Evolutionary conservation across 345 rosid genomes (phyloP), one percentile per base, ranked within the genome.

Genomic region (Salix dunnii): DNA sequence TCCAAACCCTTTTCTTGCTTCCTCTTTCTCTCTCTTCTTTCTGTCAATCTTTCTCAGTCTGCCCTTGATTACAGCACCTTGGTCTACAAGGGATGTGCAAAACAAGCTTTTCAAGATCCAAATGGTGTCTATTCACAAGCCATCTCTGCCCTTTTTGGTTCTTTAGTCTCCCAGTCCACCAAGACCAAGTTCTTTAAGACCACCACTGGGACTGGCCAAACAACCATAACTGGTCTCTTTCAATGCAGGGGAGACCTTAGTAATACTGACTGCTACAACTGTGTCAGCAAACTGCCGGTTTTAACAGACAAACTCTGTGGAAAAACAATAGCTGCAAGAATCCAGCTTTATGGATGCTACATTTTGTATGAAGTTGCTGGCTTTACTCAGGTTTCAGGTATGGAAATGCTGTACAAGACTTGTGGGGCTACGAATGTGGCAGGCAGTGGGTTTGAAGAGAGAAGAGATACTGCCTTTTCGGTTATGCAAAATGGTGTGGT

Each of bases 201-300:
- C 77, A 90, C 98, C 18, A 78, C 95, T 1, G 98, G 97, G 2
- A 83, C 90, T 2, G 89, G 89, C 80, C 96, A 91, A 77, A 86
- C 91, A 27, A 79, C 85, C 58, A 92, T 96, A 48, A 92, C 89
- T 53, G 99, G 99, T 20, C 90, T 96, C 27, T 96, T 93, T 70
- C 99, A 96, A 83, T 96, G 99, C 71, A 87, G 98, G 77, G 99
- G 98, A 33, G 99, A 96, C 79, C 90, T 96, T 30, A 83, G 82
- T 58, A 82, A 82, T 83, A 79, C 82, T 20, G 98, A 90, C 77
- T 96, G 99, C 82, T 92, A 93, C 89, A 88, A 78, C 86, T 96
- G 99, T 82, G 99, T 91, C 55, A 92, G 97, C 87, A 85, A 84
- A 76, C 90, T 96, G 40, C 99, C 99, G 20, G 86, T 85, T 64